Conservation (phyloP, 164 flowering plant species). For the Dillenia suffruticosa region DNA sequence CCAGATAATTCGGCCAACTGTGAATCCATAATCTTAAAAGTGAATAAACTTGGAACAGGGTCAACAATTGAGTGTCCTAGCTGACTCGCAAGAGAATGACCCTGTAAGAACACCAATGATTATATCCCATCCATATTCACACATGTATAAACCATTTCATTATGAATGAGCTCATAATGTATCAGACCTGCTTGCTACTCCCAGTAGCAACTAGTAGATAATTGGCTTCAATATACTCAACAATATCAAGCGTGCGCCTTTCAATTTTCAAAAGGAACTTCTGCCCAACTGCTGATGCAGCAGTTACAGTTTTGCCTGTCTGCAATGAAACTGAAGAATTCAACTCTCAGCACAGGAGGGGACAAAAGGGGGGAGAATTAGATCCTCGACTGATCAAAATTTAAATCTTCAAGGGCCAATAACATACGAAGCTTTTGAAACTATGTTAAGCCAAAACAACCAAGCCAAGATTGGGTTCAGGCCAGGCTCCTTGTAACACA, state of each 20-base stretch:
- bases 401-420: too few species aligned
- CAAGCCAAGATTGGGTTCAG: too few species aligned
- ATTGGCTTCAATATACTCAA: conserved; percentile 65
- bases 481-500: too few species aligned
- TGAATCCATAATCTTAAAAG: conserved; percentile 75
- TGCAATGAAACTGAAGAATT: conserved; percentile 58
- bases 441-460: too few species aligned
- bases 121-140: conserved; percentile 4
- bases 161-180: neutral
- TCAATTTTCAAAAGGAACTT: conserved; percentile 65
- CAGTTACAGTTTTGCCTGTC: conserved; percentile 71
- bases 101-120: conserved; percentile 35
- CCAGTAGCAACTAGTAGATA: conserved; percentile 85
- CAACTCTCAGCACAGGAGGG: conserved; percentile 9
- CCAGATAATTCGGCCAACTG: conserved; percentile 73
- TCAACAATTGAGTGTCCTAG: conserved; percentile 92
- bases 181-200: conserved; percentile 70
- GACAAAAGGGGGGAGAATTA: too few species aligned
- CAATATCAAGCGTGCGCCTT: conserved; percentile 39
- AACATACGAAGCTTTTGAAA: too few species aligned
- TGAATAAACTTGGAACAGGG: conserved; percentile 91
- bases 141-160: neutral
- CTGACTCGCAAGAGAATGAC: conserved; percentile 67
- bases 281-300: conserved; percentile 39
- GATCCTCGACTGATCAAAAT: too few species aligned